Conservation (phyloP, 345 rosid genomes). For the Geranium rotundifolium region DNA sequence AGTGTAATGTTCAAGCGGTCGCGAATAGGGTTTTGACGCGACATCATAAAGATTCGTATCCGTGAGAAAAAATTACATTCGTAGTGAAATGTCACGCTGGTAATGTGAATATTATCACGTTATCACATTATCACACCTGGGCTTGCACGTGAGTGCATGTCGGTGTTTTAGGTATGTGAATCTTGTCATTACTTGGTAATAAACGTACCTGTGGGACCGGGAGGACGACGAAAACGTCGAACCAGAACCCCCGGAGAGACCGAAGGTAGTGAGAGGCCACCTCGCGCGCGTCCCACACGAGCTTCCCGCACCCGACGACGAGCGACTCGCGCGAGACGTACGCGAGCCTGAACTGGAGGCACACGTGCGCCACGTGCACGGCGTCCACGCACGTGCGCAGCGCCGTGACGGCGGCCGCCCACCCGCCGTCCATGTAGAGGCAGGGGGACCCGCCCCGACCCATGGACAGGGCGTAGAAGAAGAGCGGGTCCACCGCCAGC, state of each 20-base stretch:
- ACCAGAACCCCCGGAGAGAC: slow-evolving; percentile 43
- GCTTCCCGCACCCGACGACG: slow-evolving; percentile 52
- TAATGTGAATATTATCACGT: too few species aligned
- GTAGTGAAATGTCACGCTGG: too few species aligned
- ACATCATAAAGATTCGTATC: too few species aligned
- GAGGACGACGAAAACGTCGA: slow-evolving; percentile 47
- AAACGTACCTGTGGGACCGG: slow-evolving; percentile 49
- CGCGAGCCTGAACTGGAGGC: slow-evolving; percentile 56
- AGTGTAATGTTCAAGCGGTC: too few species aligned
- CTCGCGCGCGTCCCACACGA: slow-evolving; percentile 60
- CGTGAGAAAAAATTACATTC: too few species aligned
- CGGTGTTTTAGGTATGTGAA: too few species aligned
- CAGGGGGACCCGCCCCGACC: slow-evolving; percentile 36
- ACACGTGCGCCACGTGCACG: slow-evolving; percentile 32
- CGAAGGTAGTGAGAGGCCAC: slow-evolving; percentile 37
- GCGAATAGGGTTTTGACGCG: too few species aligned
- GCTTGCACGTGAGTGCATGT: too few species aligned
- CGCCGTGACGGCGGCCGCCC: slow-evolving; percentile 30
- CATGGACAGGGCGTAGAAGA: slow-evolving; percentile 36
- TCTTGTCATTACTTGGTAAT: too few species aligned
- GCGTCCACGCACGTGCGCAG: slow-evolving; percentile 39
- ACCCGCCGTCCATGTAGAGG: slow-evolving; percentile 32
- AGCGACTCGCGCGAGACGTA: slow-evolving; percentile 51
- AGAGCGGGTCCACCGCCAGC: slow-evolving; percentile 47
- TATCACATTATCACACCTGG: too few species aligned